Percentiles rank a stretch among this genome's conserved stretches.
Evolutionary conservation across 805 yeast species (phyloP).

Genomic region (Starmerella vitae): DNA sequence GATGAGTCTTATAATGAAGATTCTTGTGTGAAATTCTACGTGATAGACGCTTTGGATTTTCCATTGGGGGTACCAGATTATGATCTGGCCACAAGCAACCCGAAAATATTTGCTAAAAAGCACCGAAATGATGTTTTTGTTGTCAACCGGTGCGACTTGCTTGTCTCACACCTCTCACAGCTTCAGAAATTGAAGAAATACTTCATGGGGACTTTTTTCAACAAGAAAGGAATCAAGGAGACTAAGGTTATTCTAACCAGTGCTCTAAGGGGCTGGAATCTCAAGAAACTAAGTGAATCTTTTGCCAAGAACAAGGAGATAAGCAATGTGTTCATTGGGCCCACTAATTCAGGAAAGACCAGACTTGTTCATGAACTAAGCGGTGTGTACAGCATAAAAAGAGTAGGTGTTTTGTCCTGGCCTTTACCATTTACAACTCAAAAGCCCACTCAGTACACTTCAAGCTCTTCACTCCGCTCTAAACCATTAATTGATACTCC

Average conservation of each 20-base stretch:
- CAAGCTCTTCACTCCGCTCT: conserved; percentile 23
- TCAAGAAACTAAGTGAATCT: conserved; percentile 28
- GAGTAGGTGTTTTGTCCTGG: conserved; percentile 21
- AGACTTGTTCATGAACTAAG: conserved; percentile 37
- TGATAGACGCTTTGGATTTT: conserved; percentile 56
- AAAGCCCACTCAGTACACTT: conserved; percentile 32
- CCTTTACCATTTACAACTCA: conserved; percentile 63
- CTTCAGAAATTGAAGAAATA: conserved; percentile 22
- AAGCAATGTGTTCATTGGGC: conserved; percentile 46
- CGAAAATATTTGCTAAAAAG: neutral
- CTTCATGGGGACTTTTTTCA: conserved; percentile 28
- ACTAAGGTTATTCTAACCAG: conserved; percentile 38
- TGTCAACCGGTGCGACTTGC: conserved; percentile 34
- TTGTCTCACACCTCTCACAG: conserved; percentile 25
- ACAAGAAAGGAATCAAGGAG: conserved; percentile 26
- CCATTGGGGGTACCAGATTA: conserved; percentile 32
- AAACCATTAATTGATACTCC: conserved; percentile 23
- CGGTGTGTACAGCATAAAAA: conserved; percentile 1
- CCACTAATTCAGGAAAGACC: conserved; percentile 84
- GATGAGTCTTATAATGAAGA: no score
- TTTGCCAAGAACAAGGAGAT: conserved; percentile 25
- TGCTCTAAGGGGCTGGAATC: conserved; percentile 42
- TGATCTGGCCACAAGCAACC: neutral
- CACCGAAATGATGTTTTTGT: conserved; percentile 23
- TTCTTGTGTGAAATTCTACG: conserved; percentile 46